Evolutionary conservation across 345 rosid species (phyloP), one percentile per base, ranked within the genome.

Genomic region (Eucalyptus lansdowneana): DNA sequence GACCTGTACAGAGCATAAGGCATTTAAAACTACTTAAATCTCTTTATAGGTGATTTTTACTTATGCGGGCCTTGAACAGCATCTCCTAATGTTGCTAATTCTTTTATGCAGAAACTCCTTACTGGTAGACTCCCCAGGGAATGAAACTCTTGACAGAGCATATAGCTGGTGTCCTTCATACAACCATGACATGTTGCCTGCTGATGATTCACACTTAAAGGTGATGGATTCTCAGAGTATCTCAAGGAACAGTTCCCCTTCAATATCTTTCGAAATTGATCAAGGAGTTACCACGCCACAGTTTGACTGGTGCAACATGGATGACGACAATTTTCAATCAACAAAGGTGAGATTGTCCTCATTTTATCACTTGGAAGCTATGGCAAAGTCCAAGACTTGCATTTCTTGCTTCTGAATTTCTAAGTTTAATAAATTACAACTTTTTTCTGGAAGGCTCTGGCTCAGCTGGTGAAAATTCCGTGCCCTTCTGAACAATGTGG

Each of bases 31-130:
- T 42, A n/a, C 51, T 42, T 37, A 65, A 45, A 88, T 85, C 13
- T 29, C n/a, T 56, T 54, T 83, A 87, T 91, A 60, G 22, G 25
- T 53, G 44, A 86, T 42, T 22, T 80, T 80, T 88, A 86, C 76
- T 87, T 80, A 76, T 76, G 85, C 29, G 29, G 47, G 83, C 27
- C 42, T 62, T 89, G 24, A 27, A 51, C 86, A 29, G 53, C 87
- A 67, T 54, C 31, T 88, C 90, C 58, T 50, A 50, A 76, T 76
- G 25, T 87, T 89, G 76, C 12, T 37, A 44, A 40, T 87, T 87
- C 50, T 80, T 87, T 50, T 8, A 89, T 90, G 89, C 94, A 95
- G 97, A 91, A 92, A 89, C 89, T 94, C 96, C 86, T 87, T 92
- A 27, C 89, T 93, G 47, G 94, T 91, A 72, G 95, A 94, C 90